A percentile compares a stretch with the other conserved stretches of the same genome.
Evolutionary conservation across 768 basidiomycete species (phyloP).

Genomic region (Pleurotus djamor): DNA sequence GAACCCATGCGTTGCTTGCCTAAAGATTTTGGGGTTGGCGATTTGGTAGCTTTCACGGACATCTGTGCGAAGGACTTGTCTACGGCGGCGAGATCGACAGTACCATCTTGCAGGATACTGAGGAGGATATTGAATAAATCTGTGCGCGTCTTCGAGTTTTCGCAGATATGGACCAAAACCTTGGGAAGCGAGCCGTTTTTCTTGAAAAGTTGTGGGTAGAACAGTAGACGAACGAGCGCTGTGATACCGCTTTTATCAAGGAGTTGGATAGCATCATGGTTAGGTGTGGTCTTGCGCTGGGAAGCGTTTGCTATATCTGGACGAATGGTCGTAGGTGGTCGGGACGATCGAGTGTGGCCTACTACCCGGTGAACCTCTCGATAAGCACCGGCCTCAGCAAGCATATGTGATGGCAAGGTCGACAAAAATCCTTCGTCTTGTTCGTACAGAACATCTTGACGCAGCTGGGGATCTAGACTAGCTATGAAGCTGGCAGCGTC

Average conservation of each 20-base stretch:
- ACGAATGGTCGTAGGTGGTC: constrained; percentile 12
- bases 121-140: constrained; percentile 94
- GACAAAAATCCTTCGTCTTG: constrained; percentile 85
- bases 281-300: constrained; percentile 48
- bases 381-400: constrained; percentile 77
- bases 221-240: constrained; percentile 86
- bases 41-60: constrained; percentile 65
- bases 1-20: constrained; percentile 68
- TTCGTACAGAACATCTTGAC: constrained; percentile 88
- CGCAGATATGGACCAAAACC: constrained; percentile 92
- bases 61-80: constrained; percentile 94
- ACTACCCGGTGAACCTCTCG: constrained; percentile 48
- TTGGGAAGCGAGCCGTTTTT: constrained; percentile 78
- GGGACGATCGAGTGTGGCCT: constrained; percentile 22
- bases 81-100: constrained; percentile 87
- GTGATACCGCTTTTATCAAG: constrained; percentile 90
- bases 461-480: constrained; percentile 84
- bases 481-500: constrained; percentile 92
- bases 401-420: constrained; percentile 79
- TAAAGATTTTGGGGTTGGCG: constrained; percentile 49
- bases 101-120: constrained; percentile 93
- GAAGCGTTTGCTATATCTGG: constrained; percentile 15
- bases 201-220: constrained; percentile 91
- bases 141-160: constrained; percentile 87
- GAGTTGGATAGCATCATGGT: constrained; percentile 89